Evolutionary conservation across 306 rosid species (phyloP).

Genomic region (Carpinus viminea): DNA sequence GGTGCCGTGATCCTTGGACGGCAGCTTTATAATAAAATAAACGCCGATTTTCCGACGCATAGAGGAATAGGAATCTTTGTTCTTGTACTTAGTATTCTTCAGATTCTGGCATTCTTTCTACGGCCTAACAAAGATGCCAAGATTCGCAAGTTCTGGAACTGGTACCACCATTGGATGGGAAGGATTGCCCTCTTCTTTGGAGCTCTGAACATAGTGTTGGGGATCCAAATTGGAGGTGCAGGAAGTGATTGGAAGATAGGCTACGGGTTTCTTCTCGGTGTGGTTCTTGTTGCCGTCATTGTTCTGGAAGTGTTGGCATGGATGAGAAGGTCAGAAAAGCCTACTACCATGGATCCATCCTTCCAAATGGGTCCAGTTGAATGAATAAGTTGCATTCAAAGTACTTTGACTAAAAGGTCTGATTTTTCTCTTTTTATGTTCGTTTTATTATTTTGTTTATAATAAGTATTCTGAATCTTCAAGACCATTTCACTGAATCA

Average conservation of each 20-base stretch:
- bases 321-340: conserved; percentile 60
- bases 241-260: conserved; percentile 80
- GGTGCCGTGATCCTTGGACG: conserved; percentile 79
- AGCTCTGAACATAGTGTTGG: conserved; percentile 83
- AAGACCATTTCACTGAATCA: conserved; percentile 30
- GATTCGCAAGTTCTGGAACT: conserved; percentile 76
- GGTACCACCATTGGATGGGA: conserved; percentile 93
- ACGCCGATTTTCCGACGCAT: conserved; percentile 73
- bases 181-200: conserved; percentile 89
- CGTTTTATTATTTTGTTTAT: neutral
- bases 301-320: conserved; percentile 70
- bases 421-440: neutral
- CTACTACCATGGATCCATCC: conserved; percentile 47
- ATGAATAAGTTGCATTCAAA: conserved; percentile 34
- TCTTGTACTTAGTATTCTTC: conserved; percentile 83
- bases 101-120: conserved; percentile 81
- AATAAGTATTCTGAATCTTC: neutral
- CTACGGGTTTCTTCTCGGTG: conserved; percentile 75
- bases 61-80: conserved; percentile 91
- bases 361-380: conserved; percentile 55
- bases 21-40: conserved; percentile 62
- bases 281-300: conserved; percentile 58
- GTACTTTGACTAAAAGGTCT: conserved; percentile 34
- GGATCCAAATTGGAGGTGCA: conserved; percentile 77
- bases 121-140: conserved; percentile 74